A percentile compares a stretch with the other conserved stretches of the same genome.
phyloP scores from a whole-genome alignment of 1,284 basidiomycete species.

The Fomes fomentarius region DNA sequence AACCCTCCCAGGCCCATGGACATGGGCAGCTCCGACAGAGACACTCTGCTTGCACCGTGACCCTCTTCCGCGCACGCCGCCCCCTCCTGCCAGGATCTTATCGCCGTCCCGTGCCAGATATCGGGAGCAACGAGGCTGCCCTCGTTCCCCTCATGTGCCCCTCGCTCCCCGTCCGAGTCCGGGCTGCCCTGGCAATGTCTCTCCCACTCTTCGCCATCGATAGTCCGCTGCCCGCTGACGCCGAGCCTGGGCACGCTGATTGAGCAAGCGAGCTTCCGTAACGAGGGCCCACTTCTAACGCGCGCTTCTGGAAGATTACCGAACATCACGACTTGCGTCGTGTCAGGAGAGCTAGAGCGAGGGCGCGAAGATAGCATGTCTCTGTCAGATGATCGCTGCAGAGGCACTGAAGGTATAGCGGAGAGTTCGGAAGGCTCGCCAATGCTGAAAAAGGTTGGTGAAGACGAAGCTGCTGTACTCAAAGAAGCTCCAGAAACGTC shows the following conservation, averaged over 20 bases:
- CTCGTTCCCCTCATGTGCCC: constrained; percentile 22
- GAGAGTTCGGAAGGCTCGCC: background rate
- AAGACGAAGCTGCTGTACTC: background rate
- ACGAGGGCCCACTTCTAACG: background rate
- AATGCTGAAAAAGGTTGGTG: background rate
- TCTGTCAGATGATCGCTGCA: constrained; percentile 15
- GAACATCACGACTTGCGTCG: background rate
- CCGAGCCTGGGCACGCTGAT: background rate
- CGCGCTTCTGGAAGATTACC: background rate
- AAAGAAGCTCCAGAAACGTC: constrained; percentile 10
- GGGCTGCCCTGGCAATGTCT: background rate
- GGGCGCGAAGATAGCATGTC: background rate
- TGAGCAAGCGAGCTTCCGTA: background rate
- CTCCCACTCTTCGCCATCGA: constrained; percentile 10
- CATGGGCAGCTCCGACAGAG: background rate
- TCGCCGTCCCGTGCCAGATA: constrained; percentile 16
- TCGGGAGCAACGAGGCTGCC: constrained; percentile 21
- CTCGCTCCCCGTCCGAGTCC: background rate
- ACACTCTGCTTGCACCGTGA: background rate
- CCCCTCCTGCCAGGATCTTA: constrained; percentile 12
- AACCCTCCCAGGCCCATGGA: constrained; percentile 1
- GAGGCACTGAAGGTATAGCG: background rate
- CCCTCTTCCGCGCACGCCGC: constrained; percentile 1
- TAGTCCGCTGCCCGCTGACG: background rate
- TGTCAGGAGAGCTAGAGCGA: background rate